Evolutionary conservation across 139 green algal species (phyloP).

Genomic region (Chlorella sp.): DNA sequence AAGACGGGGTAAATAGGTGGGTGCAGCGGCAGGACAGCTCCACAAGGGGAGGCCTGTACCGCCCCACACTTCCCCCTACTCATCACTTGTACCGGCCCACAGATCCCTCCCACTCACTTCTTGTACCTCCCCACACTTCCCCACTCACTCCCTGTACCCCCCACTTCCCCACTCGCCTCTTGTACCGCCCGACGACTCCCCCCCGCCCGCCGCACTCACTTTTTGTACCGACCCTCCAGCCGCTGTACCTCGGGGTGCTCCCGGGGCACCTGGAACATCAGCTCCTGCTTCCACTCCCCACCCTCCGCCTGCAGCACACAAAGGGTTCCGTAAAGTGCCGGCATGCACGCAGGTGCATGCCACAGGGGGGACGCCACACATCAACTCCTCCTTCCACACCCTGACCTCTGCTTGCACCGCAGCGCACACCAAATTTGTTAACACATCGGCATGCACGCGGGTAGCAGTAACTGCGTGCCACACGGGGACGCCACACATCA

Average conservation of each 20-base stretch:
- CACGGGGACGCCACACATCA: too few relatives aligned
- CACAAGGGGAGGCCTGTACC: too few relatives aligned
- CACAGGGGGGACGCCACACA: background rate
- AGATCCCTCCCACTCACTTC: background rate
- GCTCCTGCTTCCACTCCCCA: constrained; percentile 79
- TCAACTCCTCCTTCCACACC: background rate
- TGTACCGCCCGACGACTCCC: too few relatives aligned
- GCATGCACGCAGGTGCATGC: background rate
- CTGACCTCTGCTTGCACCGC: background rate
- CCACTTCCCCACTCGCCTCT: background rate
- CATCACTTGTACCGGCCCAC: background rate
- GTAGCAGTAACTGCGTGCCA: too few relatives aligned
- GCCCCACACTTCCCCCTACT: background rate
- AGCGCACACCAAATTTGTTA: too few relatives aligned
- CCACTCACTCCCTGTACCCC: background rate
- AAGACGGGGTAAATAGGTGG: constrained; percentile 1
- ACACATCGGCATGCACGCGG: too few relatives aligned
- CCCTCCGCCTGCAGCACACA: constrained; percentile 64
- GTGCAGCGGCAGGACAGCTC: too few relatives aligned
- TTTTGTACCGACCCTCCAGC: constrained; percentile 64
- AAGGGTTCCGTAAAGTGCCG: too few relatives aligned
- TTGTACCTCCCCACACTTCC: background rate
- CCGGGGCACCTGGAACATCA: constrained; percentile 84
- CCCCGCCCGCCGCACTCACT: background rate
- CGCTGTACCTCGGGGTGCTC: constrained; percentile 83